Evolutionary conservation across 768 basidiomycete species (phyloP), one percentile per base, ranked within the genome.

Genomic region (Paxillus involutus): DNA sequence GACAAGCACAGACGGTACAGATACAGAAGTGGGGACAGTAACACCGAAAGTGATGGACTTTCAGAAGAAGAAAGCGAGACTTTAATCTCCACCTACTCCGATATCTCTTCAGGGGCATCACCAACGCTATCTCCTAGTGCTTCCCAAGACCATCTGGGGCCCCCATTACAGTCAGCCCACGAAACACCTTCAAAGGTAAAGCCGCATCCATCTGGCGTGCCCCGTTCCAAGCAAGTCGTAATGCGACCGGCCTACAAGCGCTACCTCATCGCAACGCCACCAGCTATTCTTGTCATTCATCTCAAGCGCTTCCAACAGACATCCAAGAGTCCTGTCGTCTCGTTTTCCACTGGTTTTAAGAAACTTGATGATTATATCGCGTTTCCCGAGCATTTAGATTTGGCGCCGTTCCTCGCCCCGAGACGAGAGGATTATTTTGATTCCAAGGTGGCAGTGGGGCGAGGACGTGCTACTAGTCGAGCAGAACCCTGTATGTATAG

Each of bases 251-350:
- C 93, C 4, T 94, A 92, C 75, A 98, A 98, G 71, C 89, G 95
- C 12, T 98, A 97, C 71, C 85, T 98, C 55, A 90, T 98, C 68
- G 83, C 86, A 14, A 79, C 78, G 0, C 86, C 89, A 2, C 95
- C 95, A 0, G 91, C 94, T 0, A 80, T 97, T 32, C 82, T 98
- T 52, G 90, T 95, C 47, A 82, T 98, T 55, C 95, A 98, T 62
- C 80, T 97, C 47, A 98, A 98, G 74, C 82, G 95, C 44, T 98
- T 98, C 73, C 92, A 96, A 71, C 94, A 96, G 65, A 78, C 86
- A 8, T 75, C 77, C 39, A 88, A 86, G 71, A 77, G 78, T 48
- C 77, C 82, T 5, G 70, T 83, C 52, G 71, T 86, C 53, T 82
- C 84, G 16, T 84, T 86, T 61, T 81, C 86, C 36, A 80, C 80